A percentile compares a stretch with the other conserved stretches of the same genome.
Evolutionary conservation across 2,329 filamentous ascomycete species (phyloP).

Genomic region (Apiospora hydei): DNA sequence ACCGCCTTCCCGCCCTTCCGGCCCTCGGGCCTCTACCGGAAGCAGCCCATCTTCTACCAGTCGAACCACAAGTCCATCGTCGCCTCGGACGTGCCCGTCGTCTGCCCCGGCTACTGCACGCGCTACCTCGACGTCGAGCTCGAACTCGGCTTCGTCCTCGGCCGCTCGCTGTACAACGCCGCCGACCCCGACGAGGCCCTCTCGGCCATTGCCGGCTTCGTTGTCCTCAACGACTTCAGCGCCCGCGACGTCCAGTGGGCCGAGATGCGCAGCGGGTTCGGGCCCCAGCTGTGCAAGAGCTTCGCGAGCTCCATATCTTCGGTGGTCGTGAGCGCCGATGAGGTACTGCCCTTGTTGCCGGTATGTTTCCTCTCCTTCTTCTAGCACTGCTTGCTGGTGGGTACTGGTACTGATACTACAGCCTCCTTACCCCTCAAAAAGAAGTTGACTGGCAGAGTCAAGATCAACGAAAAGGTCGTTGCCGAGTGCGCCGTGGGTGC

Average conservation of each 20-base stretch:
- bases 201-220: constrained; percentile 37
- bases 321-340: constrained; percentile 35
- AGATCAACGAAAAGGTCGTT: constrained; percentile 34
- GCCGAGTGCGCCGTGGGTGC: constrained; percentile 31
- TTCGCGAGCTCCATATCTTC: constrained; percentile 40
- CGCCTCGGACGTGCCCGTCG: constrained; percentile 34
- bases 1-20: constrained; percentile 35
- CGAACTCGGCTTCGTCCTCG: constrained; percentile 37
- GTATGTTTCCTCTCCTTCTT: neutral
- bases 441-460: constrained; percentile 33
- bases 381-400: no score
- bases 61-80: constrained; percentile 39
- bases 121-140: constrained; percentile 38
- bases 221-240: constrained; percentile 40
- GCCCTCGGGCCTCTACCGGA: constrained; percentile 35
- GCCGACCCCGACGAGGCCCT: constrained; percentile 34
- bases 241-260: constrained; percentile 36
- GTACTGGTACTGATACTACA: neutral
- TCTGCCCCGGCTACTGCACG: constrained; percentile 33
- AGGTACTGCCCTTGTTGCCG: constrained; percentile 32
- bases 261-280: constrained; percentile 39
- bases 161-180: constrained; percentile 35
- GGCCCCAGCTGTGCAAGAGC: constrained; percentile 38
- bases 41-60: constrained; percentile 39
- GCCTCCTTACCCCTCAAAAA: neutral